phyloP scores from a whole-genome alignment of 495 filamentous ascomycete species.

The Endocarpon pusillum region DNA sequence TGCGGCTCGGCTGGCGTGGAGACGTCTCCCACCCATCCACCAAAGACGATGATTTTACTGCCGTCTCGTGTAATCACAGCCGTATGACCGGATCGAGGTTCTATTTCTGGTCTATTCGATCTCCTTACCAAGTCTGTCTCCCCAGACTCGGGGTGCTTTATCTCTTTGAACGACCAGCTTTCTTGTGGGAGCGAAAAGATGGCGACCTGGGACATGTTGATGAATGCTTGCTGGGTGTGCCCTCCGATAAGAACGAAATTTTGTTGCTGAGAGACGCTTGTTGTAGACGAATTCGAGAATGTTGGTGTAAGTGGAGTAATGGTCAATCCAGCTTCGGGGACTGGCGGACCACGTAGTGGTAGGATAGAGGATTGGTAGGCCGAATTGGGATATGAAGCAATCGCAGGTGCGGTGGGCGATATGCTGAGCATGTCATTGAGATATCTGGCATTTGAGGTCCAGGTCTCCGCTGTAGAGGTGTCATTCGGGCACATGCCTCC shows the following conservation, averaged over 20 bases:
- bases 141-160: conserved; percentile 27
- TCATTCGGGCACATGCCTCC: conserved; percentile 72
- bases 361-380: conserved; percentile 18
- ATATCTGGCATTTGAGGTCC: conserved; percentile 53
- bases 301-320: conserved; percentile 55
- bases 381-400: too few species aligned
- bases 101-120: conserved; percentile 28
- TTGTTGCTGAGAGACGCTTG: conserved; percentile 44
- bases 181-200: conserved; percentile 74
- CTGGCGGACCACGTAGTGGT: conserved; percentile 38
- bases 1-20: conserved; percentile 60
- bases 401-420: conserved; percentile 11
- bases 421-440: conserved; percentile 56
- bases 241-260: conserved; percentile 73
- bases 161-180: conserved; percentile 63
- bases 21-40: conserved; percentile 80
- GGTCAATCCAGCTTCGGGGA: conserved; percentile 75
- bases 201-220: conserved; percentile 85
- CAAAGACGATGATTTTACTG: conserved; percentile 52
- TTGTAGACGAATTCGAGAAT: conserved; percentile 33
- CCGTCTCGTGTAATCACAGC: conserved; percentile 67
- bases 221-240: conserved; percentile 65
- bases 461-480: conserved; percentile 22
- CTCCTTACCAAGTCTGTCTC: conserved; percentile 30
- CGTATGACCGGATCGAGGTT: conserved; percentile 75